Base-by-base conservation (phyloP, 2,329 filamentous ascomycete genomes). In the Parastagonospora avenae region DNA sequence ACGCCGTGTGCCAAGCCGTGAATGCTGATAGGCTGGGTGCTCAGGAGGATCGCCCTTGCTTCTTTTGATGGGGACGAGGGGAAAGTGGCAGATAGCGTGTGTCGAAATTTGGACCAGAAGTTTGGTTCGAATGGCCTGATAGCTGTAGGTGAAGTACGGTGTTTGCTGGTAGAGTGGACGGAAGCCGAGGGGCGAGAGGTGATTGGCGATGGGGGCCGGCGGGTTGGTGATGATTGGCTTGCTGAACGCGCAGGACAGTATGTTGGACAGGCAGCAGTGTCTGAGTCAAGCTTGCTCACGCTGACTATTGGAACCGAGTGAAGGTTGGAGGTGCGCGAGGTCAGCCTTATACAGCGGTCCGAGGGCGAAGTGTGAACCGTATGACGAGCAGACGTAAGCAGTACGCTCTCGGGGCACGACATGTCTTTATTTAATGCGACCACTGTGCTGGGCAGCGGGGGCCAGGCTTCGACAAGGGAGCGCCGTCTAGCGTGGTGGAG, bases 391-490 rank as follows among this genome's bases (percentile, higher is more conserved):
- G 39, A 57, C 40, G 51, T 52, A 53, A 47, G 41, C 48, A 47
- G 54, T 46, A 46, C 33, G 50, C 33, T 33, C 43, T 37, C 50
- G 57, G 55, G 42, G 51, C 55, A 57, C 55, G 54, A 58, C 54
- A 60, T 52, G 52, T 46, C 55, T 54, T 56, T 68, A 63, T 66
- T 67, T 66, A 64, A 62, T 42, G 54, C 60, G 50, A 57, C 64
- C 64, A 59, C 55, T 53, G 40, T 51, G 62, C 62, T 68, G 65
- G 67, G 68, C 66, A 52, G 59, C 60, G 54, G 50, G 54, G 62
- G 43, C 44, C 16, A 46, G 52, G 53, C 35, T 40, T 55, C 41
- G 54, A 59, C 59, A 62, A 60, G 66, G 61, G 49, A 50, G 56
- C 42, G 53, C 19, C 11, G 54, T 47, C 52, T 62, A 59, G 62